phyloP scores from a whole-genome alignment of 2,329 filamentous ascomycete genomes.

The Pseudovirgaria hyperparasitica region DNA sequence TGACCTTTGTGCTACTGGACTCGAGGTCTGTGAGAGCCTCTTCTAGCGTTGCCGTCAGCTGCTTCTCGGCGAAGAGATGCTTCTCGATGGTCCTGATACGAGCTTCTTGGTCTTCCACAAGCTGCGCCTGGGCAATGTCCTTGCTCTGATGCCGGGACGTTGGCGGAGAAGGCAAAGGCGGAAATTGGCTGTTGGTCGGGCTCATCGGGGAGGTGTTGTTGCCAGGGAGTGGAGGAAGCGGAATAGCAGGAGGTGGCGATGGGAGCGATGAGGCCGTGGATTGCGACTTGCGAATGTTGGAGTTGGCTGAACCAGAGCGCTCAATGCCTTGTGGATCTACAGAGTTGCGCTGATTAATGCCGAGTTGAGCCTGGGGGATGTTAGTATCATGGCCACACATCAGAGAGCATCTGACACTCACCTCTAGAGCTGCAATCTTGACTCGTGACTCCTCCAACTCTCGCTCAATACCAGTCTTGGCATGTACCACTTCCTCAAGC shows the following conservation, averaged over 20 bases:
- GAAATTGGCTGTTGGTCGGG: slow-evolving; percentile 42
- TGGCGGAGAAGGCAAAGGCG: slow-evolving; percentile 42
- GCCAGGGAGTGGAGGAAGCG: slow-evolving; percentile 77
- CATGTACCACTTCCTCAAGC: slow-evolving; percentile 25
- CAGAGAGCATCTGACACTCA: slow-evolving; percentile 29
- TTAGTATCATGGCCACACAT: slow-evolving; percentile 11
- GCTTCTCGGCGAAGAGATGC: slow-evolving; percentile 88
- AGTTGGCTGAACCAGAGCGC: slow-evolving; percentile 46
- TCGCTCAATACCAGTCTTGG: slow-evolving; percentile 32
- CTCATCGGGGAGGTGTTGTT: slow-evolving; percentile 25
- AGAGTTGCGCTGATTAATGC: slow-evolving; percentile 33
- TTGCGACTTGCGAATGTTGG: slow-evolving; percentile 70
- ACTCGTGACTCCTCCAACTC: slow-evolving; percentile 69
- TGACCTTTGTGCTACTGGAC: slow-evolving; percentile 80
- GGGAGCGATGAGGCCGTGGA: slow-evolving; percentile 76
- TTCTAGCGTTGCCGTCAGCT: slow-evolving; percentile 87
- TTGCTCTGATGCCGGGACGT: slow-evolving; percentile 68
- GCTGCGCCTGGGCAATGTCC: slow-evolving; percentile 62
- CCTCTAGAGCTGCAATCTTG: slow-evolving; percentile 67
- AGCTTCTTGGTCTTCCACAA: slow-evolving; percentile 88
- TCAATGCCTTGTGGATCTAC: slow-evolving; percentile 35
- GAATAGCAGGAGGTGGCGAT: slow-evolving; percentile 88
- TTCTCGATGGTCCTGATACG: slow-evolving; percentile 95
- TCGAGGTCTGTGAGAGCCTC: slow-evolving; percentile 93
- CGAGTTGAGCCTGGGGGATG: slow-evolving; percentile 44